phyloP scores from a whole-genome alignment of 2,329 filamentous ascomycete genomes.

The Cladorrhinum sp. region DNA sequence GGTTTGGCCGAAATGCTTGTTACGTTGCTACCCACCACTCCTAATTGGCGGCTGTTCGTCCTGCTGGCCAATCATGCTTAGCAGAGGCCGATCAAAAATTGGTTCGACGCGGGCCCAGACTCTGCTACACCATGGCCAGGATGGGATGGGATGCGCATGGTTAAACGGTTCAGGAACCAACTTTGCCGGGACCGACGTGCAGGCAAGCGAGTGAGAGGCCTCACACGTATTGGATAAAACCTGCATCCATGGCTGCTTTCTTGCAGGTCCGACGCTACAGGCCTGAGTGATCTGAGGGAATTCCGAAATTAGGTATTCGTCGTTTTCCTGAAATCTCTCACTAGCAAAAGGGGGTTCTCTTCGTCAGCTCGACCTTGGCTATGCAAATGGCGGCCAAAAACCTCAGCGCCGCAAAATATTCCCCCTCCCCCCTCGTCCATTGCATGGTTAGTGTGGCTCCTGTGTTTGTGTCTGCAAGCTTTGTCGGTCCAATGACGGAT shows the following conservation, averaged over 20 bases:
- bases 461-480: neutral
- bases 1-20: too few relatives aligned
- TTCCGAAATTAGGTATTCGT: neutral
- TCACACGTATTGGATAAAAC: neutral
- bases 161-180: neutral
- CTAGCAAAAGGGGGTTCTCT: neutral
- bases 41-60: too few relatives aligned
- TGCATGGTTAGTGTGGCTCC: too few relatives aligned
- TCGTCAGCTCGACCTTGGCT: neutral
- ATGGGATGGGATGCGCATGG: neutral
- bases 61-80: neutral
- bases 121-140: neutral
- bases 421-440: neutral
- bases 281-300: neutral
- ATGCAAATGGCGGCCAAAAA: neutral
- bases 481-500: neutral
- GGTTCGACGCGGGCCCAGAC: neutral
- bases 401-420: neutral
- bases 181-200: neutral
- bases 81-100: neutral
- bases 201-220: neutral
- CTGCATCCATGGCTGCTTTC: neutral
- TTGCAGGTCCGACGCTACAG: neutral
- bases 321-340: too few relatives aligned
- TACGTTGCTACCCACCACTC: too few relatives aligned